phyloP scores from a whole-genome alignment of 2,329 filamentous ascomycete genomes.

The Sporothrix pallida region DNA sequence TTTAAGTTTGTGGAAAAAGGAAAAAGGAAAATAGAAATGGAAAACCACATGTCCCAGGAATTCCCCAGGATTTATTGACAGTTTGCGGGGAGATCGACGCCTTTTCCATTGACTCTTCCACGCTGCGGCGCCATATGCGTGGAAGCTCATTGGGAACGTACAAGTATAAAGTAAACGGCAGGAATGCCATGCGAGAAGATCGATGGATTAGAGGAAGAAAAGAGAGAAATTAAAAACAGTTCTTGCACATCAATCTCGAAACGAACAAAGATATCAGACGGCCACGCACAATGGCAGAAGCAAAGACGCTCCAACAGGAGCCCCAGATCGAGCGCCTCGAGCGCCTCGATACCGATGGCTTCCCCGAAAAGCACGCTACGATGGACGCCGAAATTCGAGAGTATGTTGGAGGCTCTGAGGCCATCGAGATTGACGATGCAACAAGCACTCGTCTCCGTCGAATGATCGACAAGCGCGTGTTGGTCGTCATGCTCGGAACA shows the following conservation, averaged over 20 bases:
- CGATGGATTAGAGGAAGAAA: no score
- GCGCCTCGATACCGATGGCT: slow-evolving; percentile 8
- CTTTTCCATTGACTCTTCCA: neutral
- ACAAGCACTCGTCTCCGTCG: slow-evolving; percentile 66
- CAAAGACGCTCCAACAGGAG: neutral
- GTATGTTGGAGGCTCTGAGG: slow-evolving; percentile 62
- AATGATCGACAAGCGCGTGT: slow-evolving; percentile 70
- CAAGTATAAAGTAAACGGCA: neutral
- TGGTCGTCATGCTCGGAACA: slow-evolving; percentile 73
- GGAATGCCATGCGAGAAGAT: neutral
- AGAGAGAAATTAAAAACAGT: no score
- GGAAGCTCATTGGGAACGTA: neutral
- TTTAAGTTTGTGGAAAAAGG: neutral
- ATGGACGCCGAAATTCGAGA: slow-evolving; percentile 71
- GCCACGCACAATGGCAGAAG: neutral
- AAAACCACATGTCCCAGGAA: neutral
- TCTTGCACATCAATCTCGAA: neutral
- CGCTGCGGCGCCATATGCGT: neutral
- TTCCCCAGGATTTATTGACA: slow-evolving; percentile 11
- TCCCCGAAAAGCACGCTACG: neutral
- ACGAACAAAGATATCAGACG: neutral
- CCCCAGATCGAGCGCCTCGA: slow-evolving; percentile 4
- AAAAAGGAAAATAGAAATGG: neutral
- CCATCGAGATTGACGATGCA: slow-evolving; percentile 62
- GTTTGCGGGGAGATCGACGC: neutral